These are phyloP conservation scores for Rhodotorula kratochvilovae DNA, from an alignment of 768 basidiomycete genomes.

Conservation along the genomic window DNA sequence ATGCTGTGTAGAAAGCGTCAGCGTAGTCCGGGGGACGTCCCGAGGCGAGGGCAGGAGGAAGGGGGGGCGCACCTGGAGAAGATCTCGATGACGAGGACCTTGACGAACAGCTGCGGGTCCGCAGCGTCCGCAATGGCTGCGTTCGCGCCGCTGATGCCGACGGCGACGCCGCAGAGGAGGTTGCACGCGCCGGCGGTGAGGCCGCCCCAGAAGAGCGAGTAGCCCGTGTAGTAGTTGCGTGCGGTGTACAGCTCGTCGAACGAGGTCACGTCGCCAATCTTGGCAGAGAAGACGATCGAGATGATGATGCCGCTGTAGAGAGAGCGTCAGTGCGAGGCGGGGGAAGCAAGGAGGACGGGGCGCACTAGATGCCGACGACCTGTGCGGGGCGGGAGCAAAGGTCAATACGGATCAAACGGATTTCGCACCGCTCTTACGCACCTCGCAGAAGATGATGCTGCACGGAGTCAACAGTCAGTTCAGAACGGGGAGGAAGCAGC, in stretches of 20 bases:
- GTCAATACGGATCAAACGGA: not conserved
- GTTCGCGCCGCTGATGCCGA: slow-evolving; percentile 91
- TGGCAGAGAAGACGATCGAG: slow-evolving; percentile 90
- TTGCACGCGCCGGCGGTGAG: slow-evolving; percentile 91
- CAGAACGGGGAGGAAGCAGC: not conserved
- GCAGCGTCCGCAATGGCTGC: slow-evolving; percentile 93
- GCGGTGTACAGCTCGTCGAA: slow-evolving; percentile 72
- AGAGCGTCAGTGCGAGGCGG: not conserved
- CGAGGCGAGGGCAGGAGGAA: slow-evolving; percentile 40
- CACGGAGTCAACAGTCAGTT: not conserved
- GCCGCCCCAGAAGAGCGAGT: slow-evolving; percentile 94
- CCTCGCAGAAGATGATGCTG: slow-evolving; percentile 97
- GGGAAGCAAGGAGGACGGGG: slow-evolving; percentile 42
- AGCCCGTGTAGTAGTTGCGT: slow-evolving; percentile 91
- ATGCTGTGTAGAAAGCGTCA: not conserved
- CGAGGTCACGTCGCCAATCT: slow-evolving; percentile 56
- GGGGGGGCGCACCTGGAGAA: slow-evolving; percentile 23
- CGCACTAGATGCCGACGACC: slow-evolving; percentile 97
- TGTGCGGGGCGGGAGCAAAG: slow-evolving; percentile 53
- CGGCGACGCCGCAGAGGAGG: slow-evolving; percentile 86
- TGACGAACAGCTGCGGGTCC: slow-evolving; percentile 90
- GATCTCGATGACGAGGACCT: slow-evolving; percentile 83
- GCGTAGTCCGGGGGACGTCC: too few relatives aligned
- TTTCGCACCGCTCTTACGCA: not conserved
- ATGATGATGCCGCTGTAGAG: slow-evolving; percentile 58